These are phyloP conservation scores for Lathyrus oleraceus DNA, from an alignment of 306 rosid genomes.

Conservation along the genomic window DNA sequence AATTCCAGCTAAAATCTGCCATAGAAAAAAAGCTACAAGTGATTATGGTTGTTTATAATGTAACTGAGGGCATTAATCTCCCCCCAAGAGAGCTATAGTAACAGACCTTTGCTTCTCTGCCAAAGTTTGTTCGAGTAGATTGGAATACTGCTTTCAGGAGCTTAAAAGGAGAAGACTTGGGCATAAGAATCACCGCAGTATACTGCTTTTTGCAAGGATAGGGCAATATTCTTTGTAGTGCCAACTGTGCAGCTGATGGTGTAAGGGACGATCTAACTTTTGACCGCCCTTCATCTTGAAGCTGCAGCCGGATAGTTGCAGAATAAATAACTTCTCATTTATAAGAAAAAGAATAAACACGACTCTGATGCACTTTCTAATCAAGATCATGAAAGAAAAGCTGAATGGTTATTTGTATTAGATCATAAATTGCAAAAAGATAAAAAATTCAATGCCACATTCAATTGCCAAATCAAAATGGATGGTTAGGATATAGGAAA, in stretches of 20 bases:
- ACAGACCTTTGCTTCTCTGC: constrained; percentile 69
- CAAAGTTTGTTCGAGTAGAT: constrained; percentile 42
- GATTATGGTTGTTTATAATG: constrained; percentile 5
- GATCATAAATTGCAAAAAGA: constrained; percentile 9
- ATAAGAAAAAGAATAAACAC: constrained; percentile 17
- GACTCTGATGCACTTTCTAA: constrained; percentile 18
- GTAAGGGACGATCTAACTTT: constrained; percentile 69
- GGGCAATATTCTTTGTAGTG: constrained; percentile 76
- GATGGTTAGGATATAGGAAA: not conserved
- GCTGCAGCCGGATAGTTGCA: constrained; percentile 45
- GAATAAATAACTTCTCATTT: constrained; percentile 18
- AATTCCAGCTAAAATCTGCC: constrained; percentile 71
- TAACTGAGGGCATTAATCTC: constrained; percentile 13
- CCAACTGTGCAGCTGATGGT: constrained; percentile 63
- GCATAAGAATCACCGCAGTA: constrained; percentile 84
- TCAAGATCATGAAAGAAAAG: constrained; percentile 4
- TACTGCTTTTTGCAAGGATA: constrained; percentile 81
- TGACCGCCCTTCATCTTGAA: constrained; percentile 76
- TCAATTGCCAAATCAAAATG: constrained; percentile 13
- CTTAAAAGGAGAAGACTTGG: constrained; percentile 58
- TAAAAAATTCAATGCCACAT: constrained; percentile 16
- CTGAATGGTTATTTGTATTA: not conserved
- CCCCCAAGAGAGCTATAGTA: constrained; percentile 4
- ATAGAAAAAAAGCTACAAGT: constrained; percentile 21
- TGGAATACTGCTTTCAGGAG: constrained; percentile 59